phyloP scores from a whole-genome alignment of 768 basidiomycete genomes.

The Porphyrellus cyaneotinctus region DNA sequence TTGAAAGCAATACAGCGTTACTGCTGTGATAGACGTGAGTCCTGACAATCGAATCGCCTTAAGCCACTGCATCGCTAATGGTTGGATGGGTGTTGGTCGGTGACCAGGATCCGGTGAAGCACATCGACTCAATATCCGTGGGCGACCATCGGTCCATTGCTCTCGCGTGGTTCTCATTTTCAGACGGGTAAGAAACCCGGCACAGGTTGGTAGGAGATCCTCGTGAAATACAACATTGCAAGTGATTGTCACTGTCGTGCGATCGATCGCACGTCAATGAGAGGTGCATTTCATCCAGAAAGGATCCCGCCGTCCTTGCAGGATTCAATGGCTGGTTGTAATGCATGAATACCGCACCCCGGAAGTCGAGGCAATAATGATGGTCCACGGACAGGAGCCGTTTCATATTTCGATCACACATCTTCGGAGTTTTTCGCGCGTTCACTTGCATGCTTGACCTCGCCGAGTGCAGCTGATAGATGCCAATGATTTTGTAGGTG shows the following conservation, averaged over 20 bases:
- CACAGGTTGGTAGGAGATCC: constrained; percentile 38
- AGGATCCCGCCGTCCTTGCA: constrained; percentile 34
- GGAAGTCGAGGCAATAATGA: constrained; percentile 14
- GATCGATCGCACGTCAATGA: constrained; percentile 9
- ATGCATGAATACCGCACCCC: constrained; percentile 20
- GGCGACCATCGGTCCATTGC: constrained; percentile 37
- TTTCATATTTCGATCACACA: constrained; percentile 43
- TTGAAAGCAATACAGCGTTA: constrained; percentile 27
- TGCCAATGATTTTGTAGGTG: constrained; percentile 13
- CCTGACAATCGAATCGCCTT: constrained; percentile 1
- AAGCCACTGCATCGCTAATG: constrained; percentile 9
- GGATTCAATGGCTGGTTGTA: constrained; percentile 39
- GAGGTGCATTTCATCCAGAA: constrained; percentile 36
- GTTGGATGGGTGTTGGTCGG: constrained; percentile 40
- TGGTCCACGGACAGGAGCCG: constrained; percentile 30
- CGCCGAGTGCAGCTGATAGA: neutral
- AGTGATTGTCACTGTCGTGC: constrained; percentile 16
- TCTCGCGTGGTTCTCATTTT: constrained; percentile 31
- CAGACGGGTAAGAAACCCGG: constrained; percentile 29
- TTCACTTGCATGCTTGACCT: constrained; percentile 21
- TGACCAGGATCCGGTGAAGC: constrained; percentile 36
- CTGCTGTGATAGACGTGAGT: constrained; percentile 41
- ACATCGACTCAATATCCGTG: constrained; percentile 40
- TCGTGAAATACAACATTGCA: constrained; percentile 41
- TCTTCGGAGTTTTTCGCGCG: constrained; percentile 38